Conservation (phyloP, 768 basidiomycete species). For the Mycena capillaripes region DNA sequence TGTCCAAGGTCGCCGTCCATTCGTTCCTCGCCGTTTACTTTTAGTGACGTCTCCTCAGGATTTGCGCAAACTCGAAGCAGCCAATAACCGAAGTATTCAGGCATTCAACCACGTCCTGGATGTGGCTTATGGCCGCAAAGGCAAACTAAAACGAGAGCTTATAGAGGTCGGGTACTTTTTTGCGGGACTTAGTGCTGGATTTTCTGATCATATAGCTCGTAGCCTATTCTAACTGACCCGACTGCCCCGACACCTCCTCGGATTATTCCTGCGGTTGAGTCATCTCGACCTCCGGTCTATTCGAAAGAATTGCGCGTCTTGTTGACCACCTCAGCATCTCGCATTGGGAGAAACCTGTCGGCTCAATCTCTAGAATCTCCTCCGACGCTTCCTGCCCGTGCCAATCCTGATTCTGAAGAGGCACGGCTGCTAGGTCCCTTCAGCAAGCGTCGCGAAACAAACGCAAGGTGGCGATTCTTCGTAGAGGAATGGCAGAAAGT, state of each 20-base stretch:
- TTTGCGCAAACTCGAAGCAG: constrained; percentile 63
- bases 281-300: constrained; percentile 75
- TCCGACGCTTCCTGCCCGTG: constrained; percentile 68
- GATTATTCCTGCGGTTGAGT: constrained; percentile 66
- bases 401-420: constrained; percentile 70
- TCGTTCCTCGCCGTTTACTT: constrained; percentile 8
- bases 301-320: constrained; percentile 74
- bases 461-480: constrained; percentile 80
- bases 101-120: constrained; percentile 74
- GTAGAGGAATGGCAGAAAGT: constrained; percentile 66
- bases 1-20: constrained; percentile 60
- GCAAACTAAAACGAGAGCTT: constrained; percentile 77
- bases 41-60: constrained; percentile 55
- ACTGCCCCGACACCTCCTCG: constrained; percentile 53
- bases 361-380: constrained; percentile 60
- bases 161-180: constrained; percentile 64
- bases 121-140: constrained; percentile 82
- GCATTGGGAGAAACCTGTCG: constrained; percentile 60
- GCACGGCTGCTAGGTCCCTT: constrained; percentile 72
- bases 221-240: constrained; percentile 73
- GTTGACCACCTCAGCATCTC: constrained; percentile 66
- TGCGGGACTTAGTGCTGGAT: background rate
- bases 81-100: constrained; percentile 62
- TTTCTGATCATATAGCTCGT: background rate
- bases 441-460: constrained; percentile 81